phyloP scores from a whole-genome alignment of 192 early-diverging fungal species.

The Phlyctochytrium planicorne region DNA sequence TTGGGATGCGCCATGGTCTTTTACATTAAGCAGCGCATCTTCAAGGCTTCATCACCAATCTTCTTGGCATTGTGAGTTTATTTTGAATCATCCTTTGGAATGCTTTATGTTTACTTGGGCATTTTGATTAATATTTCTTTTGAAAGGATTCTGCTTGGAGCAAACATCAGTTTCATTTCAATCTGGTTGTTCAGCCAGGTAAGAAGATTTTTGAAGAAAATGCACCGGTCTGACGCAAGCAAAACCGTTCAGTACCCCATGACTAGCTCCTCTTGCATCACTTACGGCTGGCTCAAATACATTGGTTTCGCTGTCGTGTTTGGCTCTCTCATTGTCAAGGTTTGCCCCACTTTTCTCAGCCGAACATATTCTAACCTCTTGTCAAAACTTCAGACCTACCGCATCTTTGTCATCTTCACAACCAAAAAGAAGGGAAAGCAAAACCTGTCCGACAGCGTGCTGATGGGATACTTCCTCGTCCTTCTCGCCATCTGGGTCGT shows the following conservation, averaged over 20 bases:
- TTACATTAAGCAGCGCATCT: constrained; percentile 3
- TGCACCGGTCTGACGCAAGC: not conserved
- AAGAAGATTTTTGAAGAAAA: not conserved
- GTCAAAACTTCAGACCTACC: too few relatives aligned
- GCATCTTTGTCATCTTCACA: constrained; percentile 6
- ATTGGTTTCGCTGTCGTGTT: constrained; percentile 3
- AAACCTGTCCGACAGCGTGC: not conserved
- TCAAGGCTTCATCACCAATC: not conserved
- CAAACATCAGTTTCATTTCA: not conserved
- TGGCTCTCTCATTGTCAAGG: constrained; percentile 2
- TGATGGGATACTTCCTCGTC: not conserved
- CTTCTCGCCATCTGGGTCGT: not conserved
- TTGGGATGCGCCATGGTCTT: not conserved
- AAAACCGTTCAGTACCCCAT: not conserved
- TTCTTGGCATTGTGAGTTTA: constrained; percentile 2
- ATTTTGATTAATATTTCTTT: too few relatives aligned
- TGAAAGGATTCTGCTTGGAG: not conserved
- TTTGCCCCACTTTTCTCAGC: not conserved
- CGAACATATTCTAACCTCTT: not conserved
- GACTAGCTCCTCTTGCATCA: constrained; percentile 1
- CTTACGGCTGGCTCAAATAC: constrained; percentile 6
- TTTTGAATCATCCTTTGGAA: too few relatives aligned
- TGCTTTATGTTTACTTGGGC: too few relatives aligned
- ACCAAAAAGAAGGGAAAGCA: not conserved
- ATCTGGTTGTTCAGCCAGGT: constrained; percentile 1